A percentile compares a stretch with the other conserved stretches of the same genome.
Evolutionary conservation across 192 early-diverging fungal genomes (phyloP).

Genomic region (Umbelopsis ramanniana): DNA sequence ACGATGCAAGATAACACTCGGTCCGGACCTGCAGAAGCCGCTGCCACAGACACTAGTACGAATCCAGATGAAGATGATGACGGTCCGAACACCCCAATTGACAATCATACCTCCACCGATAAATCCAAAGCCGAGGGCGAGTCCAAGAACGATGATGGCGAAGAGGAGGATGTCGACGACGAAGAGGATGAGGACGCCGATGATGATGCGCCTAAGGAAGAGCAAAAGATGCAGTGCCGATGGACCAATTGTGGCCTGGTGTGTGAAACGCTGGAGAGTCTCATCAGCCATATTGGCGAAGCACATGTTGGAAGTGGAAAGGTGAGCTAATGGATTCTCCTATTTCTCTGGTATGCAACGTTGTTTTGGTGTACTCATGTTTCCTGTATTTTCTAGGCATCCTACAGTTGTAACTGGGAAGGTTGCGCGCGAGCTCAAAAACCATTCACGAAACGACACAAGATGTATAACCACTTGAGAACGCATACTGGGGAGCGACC

Average conservation of each 20-base stretch:
- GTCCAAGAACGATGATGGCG: conserved; percentile 23
- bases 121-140: background rate
- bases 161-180: conserved; percentile 26
- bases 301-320: conserved; percentile 61
- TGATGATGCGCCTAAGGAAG: conserved; percentile 3
- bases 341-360: too few relatives aligned
- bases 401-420: conserved; percentile 60
- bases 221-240: conserved; percentile 41
- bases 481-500: conserved; percentile 81
- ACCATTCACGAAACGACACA: conserved; percentile 74
- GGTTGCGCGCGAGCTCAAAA: conserved; percentile 54
- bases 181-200: conserved; percentile 24
- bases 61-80: conserved; percentile 28
- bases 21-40: background rate
- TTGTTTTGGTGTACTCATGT: too few relatives aligned
- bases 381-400: conserved; percentile 29
- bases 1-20: background rate
- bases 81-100: conserved; percentile 16
- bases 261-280: conserved; percentile 45
- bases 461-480: conserved; percentile 73
- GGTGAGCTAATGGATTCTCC: conserved; percentile 32
- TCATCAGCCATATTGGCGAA: conserved; percentile 57
- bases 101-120: conserved; percentile 6
- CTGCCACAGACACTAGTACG: background rate
- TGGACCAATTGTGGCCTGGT: conserved; percentile 57